phyloP scores from a whole-genome alignment of 352 stramenopile species.

The Phytophthora pini region DNA sequence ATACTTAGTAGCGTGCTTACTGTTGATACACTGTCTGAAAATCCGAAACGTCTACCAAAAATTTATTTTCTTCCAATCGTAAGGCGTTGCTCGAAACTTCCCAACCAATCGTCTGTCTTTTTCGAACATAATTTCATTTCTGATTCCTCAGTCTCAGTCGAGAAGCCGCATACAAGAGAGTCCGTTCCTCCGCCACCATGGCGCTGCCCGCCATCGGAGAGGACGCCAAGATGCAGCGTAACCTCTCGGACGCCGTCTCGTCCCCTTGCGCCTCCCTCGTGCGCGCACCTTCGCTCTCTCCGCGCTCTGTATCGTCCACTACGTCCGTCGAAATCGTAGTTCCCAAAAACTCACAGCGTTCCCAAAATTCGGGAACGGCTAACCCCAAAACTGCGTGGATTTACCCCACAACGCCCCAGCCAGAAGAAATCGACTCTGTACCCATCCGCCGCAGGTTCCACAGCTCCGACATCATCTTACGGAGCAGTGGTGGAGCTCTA shows the following conservation, averaged over 20 bases:
- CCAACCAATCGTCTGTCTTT: slow-evolving; percentile 2
- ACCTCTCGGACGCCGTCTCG: not conserved
- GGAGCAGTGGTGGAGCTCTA: slow-evolving; percentile 10
- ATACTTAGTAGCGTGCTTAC: too few relatives aligned
- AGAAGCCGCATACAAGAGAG: slow-evolving; percentile 22
- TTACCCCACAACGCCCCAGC: slow-evolving; percentile 3
- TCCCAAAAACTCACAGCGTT: slow-evolving; percentile 11
- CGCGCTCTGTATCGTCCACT: slow-evolving; percentile 25
- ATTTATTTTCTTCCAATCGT: slow-evolving; percentile 4
- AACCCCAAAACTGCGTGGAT: slow-evolving; percentile 16
- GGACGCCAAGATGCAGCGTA: slow-evolving; percentile 43
- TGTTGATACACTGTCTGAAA: not conserved
- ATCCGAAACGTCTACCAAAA: not conserved
- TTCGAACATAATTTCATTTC: not conserved
- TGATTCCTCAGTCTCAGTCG: slow-evolving; percentile 23
- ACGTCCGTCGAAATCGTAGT: slow-evolving; percentile 4
- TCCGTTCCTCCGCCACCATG: slow-evolving; percentile 3
- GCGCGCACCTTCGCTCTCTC: slow-evolving; percentile 32
- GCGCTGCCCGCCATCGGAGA: slow-evolving; percentile 61
- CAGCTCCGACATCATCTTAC: slow-evolving; percentile 64
- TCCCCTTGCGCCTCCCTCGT: slow-evolving; percentile 23
- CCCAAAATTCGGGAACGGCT: slow-evolving; percentile 4
- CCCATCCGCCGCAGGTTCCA: slow-evolving; percentile 58
- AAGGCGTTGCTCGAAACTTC: not conserved
- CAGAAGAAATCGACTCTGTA: slow-evolving; percentile 21